A percentile compares a stretch with the other conserved stretches of the same genome.
phyloP scores from a whole-genome alignment of 2,329 filamentous ascomycete species.

The Laburnicola sp. region DNA sequence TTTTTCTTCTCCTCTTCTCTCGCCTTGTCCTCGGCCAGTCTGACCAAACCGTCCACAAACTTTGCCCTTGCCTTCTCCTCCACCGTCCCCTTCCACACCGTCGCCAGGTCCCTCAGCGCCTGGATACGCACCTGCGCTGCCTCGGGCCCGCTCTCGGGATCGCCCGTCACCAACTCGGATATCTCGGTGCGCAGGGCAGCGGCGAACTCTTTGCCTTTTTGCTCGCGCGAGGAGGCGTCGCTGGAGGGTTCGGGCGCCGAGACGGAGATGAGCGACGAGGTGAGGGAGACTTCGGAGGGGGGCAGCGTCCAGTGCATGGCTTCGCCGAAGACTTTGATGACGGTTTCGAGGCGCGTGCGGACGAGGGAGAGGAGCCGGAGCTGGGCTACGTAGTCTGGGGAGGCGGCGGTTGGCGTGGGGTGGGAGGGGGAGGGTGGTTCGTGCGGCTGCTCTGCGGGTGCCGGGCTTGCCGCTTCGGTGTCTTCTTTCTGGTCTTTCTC shows the following conservation, averaged over 20 bases:
- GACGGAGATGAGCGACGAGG: slow-evolving; percentile 85
- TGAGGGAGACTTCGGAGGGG: slow-evolving; percentile 80
- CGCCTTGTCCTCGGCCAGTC: slow-evolving; percentile 76
- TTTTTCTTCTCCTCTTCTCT: slow-evolving; percentile 35
- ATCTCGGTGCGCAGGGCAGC: slow-evolving; percentile 73
- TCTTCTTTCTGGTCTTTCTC: slow-evolving; percentile 8
- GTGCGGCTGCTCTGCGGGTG: slow-evolving; percentile 5
- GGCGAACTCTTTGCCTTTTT: slow-evolving; percentile 83
- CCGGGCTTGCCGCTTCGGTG: slow-evolving; percentile 7
- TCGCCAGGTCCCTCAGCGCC: slow-evolving; percentile 72
- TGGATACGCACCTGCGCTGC: slow-evolving; percentile 75
- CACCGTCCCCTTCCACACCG: slow-evolving; percentile 93
- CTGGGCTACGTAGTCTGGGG: slow-evolving; percentile 66
- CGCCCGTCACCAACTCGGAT: slow-evolving; percentile 62
- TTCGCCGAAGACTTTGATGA: slow-evolving; percentile 89
- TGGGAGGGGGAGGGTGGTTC: neutral
- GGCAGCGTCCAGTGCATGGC: slow-evolving; percentile 95
- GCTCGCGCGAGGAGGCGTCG: slow-evolving; percentile 71
- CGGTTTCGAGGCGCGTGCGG: slow-evolving; percentile 79
- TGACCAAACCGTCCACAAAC: slow-evolving; percentile 80
- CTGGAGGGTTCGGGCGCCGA: slow-evolving; percentile 77
- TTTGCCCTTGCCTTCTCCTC: slow-evolving; percentile 84
- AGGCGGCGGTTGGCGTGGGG: slow-evolving; percentile 9
- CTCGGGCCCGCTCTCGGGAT: slow-evolving; percentile 64
- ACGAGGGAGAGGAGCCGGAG: slow-evolving; percentile 82